Percentiles rank a stretch among this genome's conserved stretches.
phyloP scores from a whole-genome alignment of 768 basidiomycete genomes.

The Rhizopogon roseolus region DNA sequence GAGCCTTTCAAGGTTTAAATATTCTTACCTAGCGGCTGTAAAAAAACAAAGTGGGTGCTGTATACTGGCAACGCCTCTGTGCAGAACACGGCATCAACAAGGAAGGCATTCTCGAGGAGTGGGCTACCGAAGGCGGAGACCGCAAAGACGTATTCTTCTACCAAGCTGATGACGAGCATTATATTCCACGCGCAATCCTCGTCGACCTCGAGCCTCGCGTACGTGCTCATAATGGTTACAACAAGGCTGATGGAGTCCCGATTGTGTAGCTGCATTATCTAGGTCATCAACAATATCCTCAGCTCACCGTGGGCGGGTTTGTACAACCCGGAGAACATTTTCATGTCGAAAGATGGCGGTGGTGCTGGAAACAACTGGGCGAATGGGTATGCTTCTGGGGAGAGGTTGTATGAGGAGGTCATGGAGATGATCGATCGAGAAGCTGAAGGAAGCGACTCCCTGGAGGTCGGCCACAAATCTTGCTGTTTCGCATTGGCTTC shows the following conservation, averaged over 20 bases:
- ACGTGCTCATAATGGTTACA: slow-evolving; percentile 24
- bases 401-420: slow-evolving; percentile 89
- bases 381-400: slow-evolving; percentile 87
- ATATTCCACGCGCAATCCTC: slow-evolving; percentile 94
- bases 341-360: slow-evolving; percentile 93
- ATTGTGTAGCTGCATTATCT: slow-evolving; percentile 1
- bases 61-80: slow-evolving; percentile 98
- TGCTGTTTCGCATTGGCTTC: not conserved
- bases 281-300: slow-evolving; percentile 97
- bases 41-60: slow-evolving; percentile 78
- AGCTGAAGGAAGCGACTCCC: slow-evolving; percentile 94
- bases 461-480: slow-evolving; percentile 60
- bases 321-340: slow-evolving; percentile 98
- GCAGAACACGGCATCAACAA: slow-evolving; percentile 97
- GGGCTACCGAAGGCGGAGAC: slow-evolving; percentile 93
- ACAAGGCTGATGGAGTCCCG: not conserved
- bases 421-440: slow-evolving; percentile 99
- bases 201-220: slow-evolving; percentile 96
- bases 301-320: slow-evolving; percentile 80
- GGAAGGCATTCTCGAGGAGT: slow-evolving; percentile 94
- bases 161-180: slow-evolving; percentile 99
- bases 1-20: slow-evolving; percentile 6
- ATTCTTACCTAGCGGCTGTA: slow-evolving; percentile 3
- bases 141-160: slow-evolving; percentile 99
- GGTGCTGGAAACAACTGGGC: slow-evolving; percentile 99